phyloP scores from a whole-genome alignment of 2,329 filamentous ascomycete species.

The Rutstroemia sp. region DNA sequence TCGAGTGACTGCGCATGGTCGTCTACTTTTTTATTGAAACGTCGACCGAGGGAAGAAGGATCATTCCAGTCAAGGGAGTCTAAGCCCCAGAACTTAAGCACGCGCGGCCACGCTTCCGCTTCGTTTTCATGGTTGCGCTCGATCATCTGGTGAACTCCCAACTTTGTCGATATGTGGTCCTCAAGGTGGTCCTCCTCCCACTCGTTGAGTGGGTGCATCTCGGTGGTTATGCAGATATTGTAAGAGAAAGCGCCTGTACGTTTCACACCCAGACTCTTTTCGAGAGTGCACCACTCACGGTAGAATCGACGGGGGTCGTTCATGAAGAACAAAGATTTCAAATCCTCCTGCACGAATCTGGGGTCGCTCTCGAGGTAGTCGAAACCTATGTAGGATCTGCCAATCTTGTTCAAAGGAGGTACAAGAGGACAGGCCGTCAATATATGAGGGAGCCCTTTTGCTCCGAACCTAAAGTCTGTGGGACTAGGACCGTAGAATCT shows the following conservation, averaged over 20 bases:
- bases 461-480: neutral
- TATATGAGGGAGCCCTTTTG: neutral
- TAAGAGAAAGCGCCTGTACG: neutral
- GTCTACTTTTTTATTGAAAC: neutral
- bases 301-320: neutral
- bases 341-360: neutral
- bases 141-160: neutral
- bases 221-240: neutral
- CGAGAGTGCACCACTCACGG: neutral
- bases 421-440: neutral
- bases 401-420: neutral
- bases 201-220: neutral
- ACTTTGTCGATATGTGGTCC: neutral
- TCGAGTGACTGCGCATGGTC: too few relatives aligned
- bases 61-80: neutral
- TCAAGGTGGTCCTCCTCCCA: neutral
- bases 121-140: neutral
- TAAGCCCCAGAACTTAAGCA: neutral
- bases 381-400: neutral
- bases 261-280: neutral
- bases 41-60: neutral
- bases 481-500: neutral
- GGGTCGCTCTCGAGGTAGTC: neutral
- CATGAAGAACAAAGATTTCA: neutral
- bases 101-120: neutral